Percentiles rank a stretch among this genome's conserved stretches.
Conservation (phyloP, 1,139 yeast genomes). For the Candida glucosophila region DNA sequence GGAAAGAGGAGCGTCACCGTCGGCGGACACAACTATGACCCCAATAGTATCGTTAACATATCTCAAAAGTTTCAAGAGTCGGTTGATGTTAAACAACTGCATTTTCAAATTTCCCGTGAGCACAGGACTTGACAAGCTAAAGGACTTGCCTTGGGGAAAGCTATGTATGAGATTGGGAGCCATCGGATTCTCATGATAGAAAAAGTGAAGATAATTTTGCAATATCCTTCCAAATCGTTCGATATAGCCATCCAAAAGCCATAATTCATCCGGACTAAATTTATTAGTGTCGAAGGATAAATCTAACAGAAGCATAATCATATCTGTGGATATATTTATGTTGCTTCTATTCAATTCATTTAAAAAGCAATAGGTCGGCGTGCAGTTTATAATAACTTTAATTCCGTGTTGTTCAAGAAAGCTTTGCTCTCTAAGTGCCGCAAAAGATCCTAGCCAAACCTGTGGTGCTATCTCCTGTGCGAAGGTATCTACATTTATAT, state of each 20-base stretch:
- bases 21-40: constrained; percentile 29
- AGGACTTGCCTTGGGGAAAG: constrained; percentile 18
- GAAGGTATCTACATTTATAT: neutral
- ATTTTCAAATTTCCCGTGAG: constrained; percentile 30
- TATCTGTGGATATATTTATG: constrained; percentile 27
- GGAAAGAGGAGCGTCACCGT: constrained; percentile 19
- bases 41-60: constrained; percentile 25
- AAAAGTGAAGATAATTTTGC: constrained; percentile 31
- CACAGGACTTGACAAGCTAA: constrained; percentile 26
- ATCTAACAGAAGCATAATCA: constrained; percentile 31
- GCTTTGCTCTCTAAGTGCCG: constrained; percentile 9
- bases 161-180: constrained; percentile 21
- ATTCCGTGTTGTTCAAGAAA: constrained; percentile 19
- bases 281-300: constrained; percentile 19
- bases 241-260: constrained; percentile 16
- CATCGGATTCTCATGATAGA: constrained; percentile 26
- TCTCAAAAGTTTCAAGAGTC: constrained; percentile 29
- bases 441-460: constrained; percentile 23
- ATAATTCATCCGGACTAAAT: constrained; percentile 13
- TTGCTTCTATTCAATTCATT: constrained; percentile 12
- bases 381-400: constrained; percentile 35
- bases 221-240: constrained; percentile 24
- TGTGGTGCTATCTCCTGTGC: constrained; percentile 18
- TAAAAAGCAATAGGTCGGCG: constrained; percentile 25
- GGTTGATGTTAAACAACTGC: constrained; percentile 30